A percentile compares a stretch with the other conserved stretches of the same genome.
Evolutionary conservation across 805 yeast species (phyloP).

Genomic region (Debaryomyces hansenii): DNA sequence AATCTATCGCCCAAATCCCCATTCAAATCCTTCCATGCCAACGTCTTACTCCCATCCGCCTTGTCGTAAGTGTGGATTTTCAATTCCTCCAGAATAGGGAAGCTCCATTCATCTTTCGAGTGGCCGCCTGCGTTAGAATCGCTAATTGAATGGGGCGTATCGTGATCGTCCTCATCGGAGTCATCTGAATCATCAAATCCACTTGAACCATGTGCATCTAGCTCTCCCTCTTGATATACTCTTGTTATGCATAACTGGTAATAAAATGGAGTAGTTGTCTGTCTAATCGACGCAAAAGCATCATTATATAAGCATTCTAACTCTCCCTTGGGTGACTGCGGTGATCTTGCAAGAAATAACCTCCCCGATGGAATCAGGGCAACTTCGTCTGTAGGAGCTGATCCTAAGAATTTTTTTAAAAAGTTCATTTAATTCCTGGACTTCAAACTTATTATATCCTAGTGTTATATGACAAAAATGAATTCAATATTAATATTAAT

Average conservation of each 20-base stretch:
- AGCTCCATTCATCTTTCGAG: constrained; percentile 67
- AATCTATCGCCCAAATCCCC: constrained; percentile 88
- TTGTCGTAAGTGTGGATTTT: constrained; percentile 53
- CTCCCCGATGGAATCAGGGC: constrained; percentile 77
- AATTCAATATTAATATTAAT: background rate
- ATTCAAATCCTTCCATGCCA: constrained; percentile 78
- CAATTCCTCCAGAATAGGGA: constrained; percentile 62
- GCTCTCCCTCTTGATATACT: constrained; percentile 68
- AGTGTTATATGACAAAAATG: background rate
- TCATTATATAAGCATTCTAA: constrained; percentile 81
- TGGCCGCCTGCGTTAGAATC: constrained; percentile 26
- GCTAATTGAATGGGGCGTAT: constrained; percentile 17
- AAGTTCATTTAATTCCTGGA: constrained; percentile 57
- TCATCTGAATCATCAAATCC: constrained; percentile 48
- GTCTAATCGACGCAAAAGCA: constrained; percentile 71
- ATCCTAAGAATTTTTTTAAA: constrained; percentile 60
- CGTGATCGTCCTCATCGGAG: constrained; percentile 28
- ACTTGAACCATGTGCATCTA: constrained; percentile 39
- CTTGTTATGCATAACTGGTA: constrained; percentile 72
- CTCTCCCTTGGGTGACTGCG: constrained; percentile 83
- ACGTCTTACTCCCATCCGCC: constrained; percentile 53
- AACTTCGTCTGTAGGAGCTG: constrained; percentile 58
- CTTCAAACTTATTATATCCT: background rate
- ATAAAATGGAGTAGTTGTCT: constrained; percentile 62
- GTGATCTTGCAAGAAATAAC: constrained; percentile 69